Percentiles rank a stretch among this genome's conserved stretches.
Conservation (phyloP, 2,329 filamentous ascomycete genomes). For the Dothideomycetidae sp. region DNA sequence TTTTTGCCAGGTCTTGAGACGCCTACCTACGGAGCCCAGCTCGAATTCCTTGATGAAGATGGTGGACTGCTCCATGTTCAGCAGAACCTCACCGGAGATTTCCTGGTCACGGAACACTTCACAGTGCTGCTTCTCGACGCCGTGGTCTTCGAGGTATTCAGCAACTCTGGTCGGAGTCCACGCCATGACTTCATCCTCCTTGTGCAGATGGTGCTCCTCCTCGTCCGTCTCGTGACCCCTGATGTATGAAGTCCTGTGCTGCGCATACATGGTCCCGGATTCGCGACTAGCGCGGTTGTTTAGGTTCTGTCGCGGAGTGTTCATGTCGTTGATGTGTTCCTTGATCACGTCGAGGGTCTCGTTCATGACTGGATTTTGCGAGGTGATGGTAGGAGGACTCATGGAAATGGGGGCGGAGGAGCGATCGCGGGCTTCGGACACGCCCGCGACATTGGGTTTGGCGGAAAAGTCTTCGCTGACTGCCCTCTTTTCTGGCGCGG, state of each 20-base stretch:
- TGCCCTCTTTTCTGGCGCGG: conserved; percentile 17
- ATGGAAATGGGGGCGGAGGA: conserved; percentile 9
- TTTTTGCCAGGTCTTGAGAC: conserved; percentile 92
- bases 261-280: conserved; percentile 77
- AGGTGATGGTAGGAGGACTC: conserved; percentile 7
- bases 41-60: conserved; percentile 93
- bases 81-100: conserved; percentile 80
- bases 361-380: conserved; percentile 65
- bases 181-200: conserved; percentile 55
- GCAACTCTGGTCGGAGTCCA: conserved; percentile 78
- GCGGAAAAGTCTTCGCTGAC: conserved; percentile 4
- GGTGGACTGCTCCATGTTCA: conserved; percentile 91
- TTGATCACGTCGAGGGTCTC: conserved; percentile 93
- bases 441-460: conserved; percentile 5
- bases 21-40: conserved; percentile 74
- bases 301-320: conserved; percentile 43
- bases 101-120: conserved; percentile 93
- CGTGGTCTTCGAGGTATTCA: conserved; percentile 71
- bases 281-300: conserved; percentile 40
- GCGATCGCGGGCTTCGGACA: background rate
- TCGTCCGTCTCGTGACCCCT: conserved; percentile 91
- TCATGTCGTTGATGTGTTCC: conserved; percentile 87
- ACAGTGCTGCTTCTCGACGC: conserved; percentile 80
- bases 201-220: conserved; percentile 63
- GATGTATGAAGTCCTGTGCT: conserved; percentile 75